Conservation (phyloP, 768 basidiomycete species). For the Phlebiopsis gigantea region DNA sequence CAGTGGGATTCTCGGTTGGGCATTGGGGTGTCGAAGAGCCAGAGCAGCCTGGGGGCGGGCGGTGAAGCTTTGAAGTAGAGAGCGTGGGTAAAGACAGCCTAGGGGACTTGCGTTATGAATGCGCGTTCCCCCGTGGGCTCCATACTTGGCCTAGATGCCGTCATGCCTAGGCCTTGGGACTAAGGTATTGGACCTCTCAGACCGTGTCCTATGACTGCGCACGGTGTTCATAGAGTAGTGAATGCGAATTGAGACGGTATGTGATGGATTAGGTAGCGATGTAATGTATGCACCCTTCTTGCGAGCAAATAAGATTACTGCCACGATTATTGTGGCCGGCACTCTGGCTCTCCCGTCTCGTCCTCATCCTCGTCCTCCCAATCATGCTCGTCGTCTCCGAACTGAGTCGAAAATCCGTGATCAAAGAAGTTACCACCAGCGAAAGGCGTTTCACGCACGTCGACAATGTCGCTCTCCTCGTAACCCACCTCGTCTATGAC, state of each 20-base stretch:
- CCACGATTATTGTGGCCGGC: conserved; percentile 19
- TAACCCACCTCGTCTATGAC: conserved; percentile 66
- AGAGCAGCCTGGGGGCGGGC: no score
- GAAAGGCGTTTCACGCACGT: conserved; percentile 79
- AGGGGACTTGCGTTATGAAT: no score
- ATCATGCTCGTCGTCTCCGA: conserved; percentile 58
- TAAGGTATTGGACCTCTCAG: no score
- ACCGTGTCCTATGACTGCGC: no score
- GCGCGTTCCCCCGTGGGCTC: no score
- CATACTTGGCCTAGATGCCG: no score
- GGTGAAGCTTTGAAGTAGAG: no score
- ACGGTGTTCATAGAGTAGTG: not conserved
- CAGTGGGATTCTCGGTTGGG: no score
- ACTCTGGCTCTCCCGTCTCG: conserved; percentile 29
- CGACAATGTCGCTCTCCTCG: conserved; percentile 74
- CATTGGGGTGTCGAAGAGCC: no score
- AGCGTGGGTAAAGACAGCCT: no score
- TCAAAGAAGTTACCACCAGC: conserved; percentile 76
- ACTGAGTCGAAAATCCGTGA: conserved; percentile 61
- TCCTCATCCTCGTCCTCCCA: conserved; percentile 71
- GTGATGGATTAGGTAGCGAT: not conserved
- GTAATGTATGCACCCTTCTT: not conserved
- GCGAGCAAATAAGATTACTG: not conserved
- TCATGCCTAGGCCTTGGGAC: no score
- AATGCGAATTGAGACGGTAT: not conserved